Base-by-base conservation (phyloP, 2,329 filamentous ascomycete species). In the Plectosphaerella plurivora region DNA sequence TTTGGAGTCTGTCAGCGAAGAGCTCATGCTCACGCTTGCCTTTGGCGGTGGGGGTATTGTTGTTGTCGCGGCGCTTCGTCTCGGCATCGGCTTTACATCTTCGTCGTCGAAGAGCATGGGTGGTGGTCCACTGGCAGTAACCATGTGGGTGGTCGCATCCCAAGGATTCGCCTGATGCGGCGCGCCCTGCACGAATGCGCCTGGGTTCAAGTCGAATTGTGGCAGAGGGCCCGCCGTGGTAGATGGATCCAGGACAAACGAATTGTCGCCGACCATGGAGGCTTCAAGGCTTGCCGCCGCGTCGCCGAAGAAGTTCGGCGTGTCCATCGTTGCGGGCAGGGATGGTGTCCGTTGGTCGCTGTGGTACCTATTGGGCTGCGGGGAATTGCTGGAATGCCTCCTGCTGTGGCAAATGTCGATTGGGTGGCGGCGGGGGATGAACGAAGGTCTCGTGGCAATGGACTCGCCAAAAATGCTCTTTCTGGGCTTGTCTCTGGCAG, bases 251-350 rank as follows among this genome's bases (percentile, higher is more conserved):
- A 18, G 6, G 18, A 6, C 41, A 12, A 44, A 44, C 7, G 41
- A 20, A 10, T 3, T 20, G 41, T 44, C 41, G 41, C 4, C 16
- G 4, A 44, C 18, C 3, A 20, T 18, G 16, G 41, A 20, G 41
- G 7, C 41, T 3, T 44, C 41, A 12, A 44, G 41, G 16, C 18
- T 53, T 44, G 55, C 55, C 37, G 55, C 55, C 18, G 55, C 55
- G 37, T 50, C 48, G 47, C 55, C 55, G 49, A 57, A 57, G 24
- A 52, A 53, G 15, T 53, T 51, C 36, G 55, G 55, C 22, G 55
- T 55, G 22, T 57, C 51, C 55, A 57, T 57, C 28, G 49, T 44
- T 8, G n/a, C 41, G 45, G 6, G 14, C 16, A 22, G 39, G 10
- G 39, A 44, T 6, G 20, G 35, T n/a, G 15, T 25, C 37, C 16